Evolutionary conservation across 2,329 filamentous ascomycete genomes (phyloP).

Genomic region (Venturia aucupariae): DNA sequence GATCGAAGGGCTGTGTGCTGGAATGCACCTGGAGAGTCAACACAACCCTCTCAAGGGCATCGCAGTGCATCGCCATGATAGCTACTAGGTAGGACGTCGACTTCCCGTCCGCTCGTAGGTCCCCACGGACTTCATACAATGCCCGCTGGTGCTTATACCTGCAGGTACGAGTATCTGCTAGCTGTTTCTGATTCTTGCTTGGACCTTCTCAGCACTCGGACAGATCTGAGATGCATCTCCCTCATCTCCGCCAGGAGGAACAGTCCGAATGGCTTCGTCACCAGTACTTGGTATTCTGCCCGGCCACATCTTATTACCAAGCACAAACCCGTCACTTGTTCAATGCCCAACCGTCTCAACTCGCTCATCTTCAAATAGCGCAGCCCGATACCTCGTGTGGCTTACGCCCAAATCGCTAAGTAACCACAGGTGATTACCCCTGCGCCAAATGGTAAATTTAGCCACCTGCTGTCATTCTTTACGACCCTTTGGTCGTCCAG

Average conservation of each 20-base stretch:
- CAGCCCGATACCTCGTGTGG: not conserved
- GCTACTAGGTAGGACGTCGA: too few species aligned
- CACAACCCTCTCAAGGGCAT: not conserved
- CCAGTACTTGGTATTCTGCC: not conserved
- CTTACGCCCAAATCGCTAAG: constrained; percentile 3
- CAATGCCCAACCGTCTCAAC: not conserved
- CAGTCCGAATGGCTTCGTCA: not conserved
- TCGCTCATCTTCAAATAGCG: not conserved
- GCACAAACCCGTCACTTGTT: not conserved
- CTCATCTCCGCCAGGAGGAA: not conserved
- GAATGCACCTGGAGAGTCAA: not conserved
- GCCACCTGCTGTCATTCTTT: not conserved
- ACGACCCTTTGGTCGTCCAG: not conserved
- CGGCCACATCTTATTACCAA: not conserved
- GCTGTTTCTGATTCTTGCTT: not conserved
- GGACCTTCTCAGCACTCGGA: not conserved
- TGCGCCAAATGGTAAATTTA: constrained; percentile 4
- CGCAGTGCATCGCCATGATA: not conserved
- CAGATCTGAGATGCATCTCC: not conserved
- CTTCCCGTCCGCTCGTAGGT: too few species aligned
- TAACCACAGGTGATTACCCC: not conserved
- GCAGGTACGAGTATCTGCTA: not conserved
- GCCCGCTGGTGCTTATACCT: not conserved
- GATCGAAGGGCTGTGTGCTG: not conserved
- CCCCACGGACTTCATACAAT: not conserved